Conservation (phyloP, 2,329 filamentous ascomycete species). For the Penicillium sp. region DNA sequence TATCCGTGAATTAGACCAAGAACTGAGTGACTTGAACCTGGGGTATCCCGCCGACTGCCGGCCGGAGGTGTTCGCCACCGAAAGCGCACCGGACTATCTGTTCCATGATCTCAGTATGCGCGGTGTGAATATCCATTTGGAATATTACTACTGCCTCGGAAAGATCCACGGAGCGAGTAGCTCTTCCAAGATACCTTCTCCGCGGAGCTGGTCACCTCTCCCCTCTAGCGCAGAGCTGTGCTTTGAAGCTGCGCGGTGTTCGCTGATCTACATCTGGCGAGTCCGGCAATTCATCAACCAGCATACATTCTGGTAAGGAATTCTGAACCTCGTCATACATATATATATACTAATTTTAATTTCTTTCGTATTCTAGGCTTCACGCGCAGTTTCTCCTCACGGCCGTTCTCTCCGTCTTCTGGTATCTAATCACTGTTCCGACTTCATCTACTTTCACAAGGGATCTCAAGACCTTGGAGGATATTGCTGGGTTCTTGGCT, state of each 20-base stretch:
- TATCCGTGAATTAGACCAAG: constrained; percentile 25
- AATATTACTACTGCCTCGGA: constrained; percentile 26
- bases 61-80: constrained; percentile 20
- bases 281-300: constrained; percentile 18
- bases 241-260: constrained; percentile 21
- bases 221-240: constrained; percentile 25
- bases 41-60: constrained; percentile 18
- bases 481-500: constrained; percentile 13
- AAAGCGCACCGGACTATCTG: constrained; percentile 17
- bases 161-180: constrained; percentile 24
- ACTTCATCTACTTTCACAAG: constrained; percentile 9
- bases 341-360: neutral
- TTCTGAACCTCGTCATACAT: neutral
- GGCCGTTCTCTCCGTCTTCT: constrained; percentile 21
- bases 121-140: constrained; percentile 24
- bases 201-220: constrained; percentile 11
- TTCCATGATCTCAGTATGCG: constrained; percentile 27
- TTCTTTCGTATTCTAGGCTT: constrained; percentile 12
- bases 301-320: constrained; percentile 24
- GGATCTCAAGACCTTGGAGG: constrained; percentile 20
- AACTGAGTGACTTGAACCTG: constrained; percentile 19
- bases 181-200: neutral
- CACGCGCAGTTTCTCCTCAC: constrained; percentile 25
- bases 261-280: constrained; percentile 21
- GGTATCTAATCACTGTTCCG: constrained; percentile 19